A percentile compares a stretch with the other conserved stretches of the same genome.
Evolutionary conservation across 2,329 filamentous ascomycete species (phyloP).

Genomic region (Pseudogymnoascus sp.): DNA sequence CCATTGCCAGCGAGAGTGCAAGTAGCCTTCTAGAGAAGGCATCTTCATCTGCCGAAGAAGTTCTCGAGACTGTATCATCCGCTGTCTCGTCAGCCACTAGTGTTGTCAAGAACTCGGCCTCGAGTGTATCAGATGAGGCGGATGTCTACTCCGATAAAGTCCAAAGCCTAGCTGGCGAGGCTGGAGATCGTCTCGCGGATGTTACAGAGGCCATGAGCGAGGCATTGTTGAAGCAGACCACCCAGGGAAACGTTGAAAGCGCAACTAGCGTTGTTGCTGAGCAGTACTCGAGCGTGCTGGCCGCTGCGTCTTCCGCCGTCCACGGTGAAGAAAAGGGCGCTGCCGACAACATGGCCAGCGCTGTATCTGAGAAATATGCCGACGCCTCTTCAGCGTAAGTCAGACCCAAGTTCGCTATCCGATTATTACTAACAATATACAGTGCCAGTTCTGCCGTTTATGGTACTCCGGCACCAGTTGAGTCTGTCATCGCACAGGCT

Average conservation of each 20-base stretch:
- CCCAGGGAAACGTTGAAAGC: slow-evolving; percentile 38
- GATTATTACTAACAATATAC: slow-evolving; percentile 15
- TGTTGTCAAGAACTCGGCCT: background rate
- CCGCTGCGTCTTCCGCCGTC: slow-evolving; percentile 46
- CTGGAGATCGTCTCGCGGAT: slow-evolving; percentile 43
- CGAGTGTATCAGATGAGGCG: slow-evolving; percentile 25
- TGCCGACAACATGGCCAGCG: slow-evolving; percentile 39
- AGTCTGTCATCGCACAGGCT: slow-evolving; percentile 33
- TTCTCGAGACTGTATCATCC: background rate
- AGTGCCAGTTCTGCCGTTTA: slow-evolving; percentile 51
- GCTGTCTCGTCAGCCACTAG: background rate
- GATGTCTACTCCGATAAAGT: slow-evolving; percentile 41
- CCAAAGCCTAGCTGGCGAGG: slow-evolving; percentile 41
- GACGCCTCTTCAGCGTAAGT: slow-evolving; percentile 49
- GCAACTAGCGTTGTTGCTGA: slow-evolving; percentile 45
- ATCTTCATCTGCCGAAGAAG: slow-evolving; percentile 11
- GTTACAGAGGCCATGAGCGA: slow-evolving; percentile 48
- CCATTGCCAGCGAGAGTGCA: slow-evolving; percentile 15
- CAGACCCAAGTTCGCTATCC: slow-evolving; percentile 6
- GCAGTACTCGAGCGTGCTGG: slow-evolving; percentile 47
- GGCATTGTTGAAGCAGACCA: slow-evolving; percentile 35
- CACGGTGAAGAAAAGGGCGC: slow-evolving; percentile 39
- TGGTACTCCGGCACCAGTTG: slow-evolving; percentile 55
- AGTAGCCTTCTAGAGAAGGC: slow-evolving; percentile 24
- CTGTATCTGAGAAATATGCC: slow-evolving; percentile 44